phyloP scores from a whole-genome alignment of 169 alveolate species.

The Plasmodium adleri region DNA sequence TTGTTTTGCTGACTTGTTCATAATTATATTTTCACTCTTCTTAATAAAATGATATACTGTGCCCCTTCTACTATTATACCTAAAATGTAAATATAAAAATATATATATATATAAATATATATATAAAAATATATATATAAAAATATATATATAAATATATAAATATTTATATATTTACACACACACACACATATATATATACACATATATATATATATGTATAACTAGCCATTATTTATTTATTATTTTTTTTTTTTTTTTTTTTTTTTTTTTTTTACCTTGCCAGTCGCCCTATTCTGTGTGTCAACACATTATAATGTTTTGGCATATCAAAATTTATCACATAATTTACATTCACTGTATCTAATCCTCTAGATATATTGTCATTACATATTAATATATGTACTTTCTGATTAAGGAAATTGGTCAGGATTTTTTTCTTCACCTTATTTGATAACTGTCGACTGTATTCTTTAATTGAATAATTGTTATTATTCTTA shows the following conservation, averaged over 20 bases:
- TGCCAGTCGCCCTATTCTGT: constrained; percentile 64
- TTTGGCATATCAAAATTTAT: constrained; percentile 94
- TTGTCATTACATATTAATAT: constrained; percentile 94
- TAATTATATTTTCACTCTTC: constrained; percentile 13
- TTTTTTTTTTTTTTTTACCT: constrained; percentile 29
- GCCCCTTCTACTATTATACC: constrained; percentile 52
- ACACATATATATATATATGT: background rate
- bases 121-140: constrained; percentile 1
- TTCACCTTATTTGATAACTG: constrained; percentile 8
- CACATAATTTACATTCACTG: constrained; percentile 90
- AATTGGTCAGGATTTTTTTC: constrained; percentile 23
- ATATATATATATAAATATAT: background rate
- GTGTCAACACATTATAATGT: constrained; percentile 66
- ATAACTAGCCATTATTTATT: no score
- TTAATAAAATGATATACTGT: constrained; percentile 58
- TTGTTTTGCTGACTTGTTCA: constrained; percentile 32
- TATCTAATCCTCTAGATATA: constrained; percentile 94
- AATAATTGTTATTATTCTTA: constrained; percentile 8
- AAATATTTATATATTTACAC: no score
- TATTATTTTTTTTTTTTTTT: no score
- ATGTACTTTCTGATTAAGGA: constrained; percentile 25
- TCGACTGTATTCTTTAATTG: constrained; percentile 37
- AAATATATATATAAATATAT: background rate
- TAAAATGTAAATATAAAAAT: background rate
- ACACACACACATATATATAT: no score